These are phyloP conservation scores for Mycena pura DNA, from an alignment of 768 basidiomycete genomes.

Conservation along the genomic window DNA sequence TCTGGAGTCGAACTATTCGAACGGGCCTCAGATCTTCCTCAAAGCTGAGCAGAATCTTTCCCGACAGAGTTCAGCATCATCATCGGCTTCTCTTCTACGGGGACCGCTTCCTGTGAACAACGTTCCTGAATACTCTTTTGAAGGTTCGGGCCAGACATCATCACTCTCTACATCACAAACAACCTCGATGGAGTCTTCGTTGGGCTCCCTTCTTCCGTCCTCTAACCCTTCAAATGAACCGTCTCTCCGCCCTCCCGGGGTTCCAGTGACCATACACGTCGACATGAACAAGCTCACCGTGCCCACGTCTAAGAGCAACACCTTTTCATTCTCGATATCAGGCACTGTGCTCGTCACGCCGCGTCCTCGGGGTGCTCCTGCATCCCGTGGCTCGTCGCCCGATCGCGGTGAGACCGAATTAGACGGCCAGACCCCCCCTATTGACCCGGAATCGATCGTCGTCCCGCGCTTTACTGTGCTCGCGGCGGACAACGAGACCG, in stretches of 20 bases:
- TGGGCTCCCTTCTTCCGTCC: conserved; percentile 57
- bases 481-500: conserved; percentile 67
- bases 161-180: conserved; percentile 29
- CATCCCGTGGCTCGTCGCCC: conserved; percentile 28
- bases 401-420: conserved; percentile 21
- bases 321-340: conserved; percentile 69
- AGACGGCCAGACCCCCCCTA: conserved; percentile 30
- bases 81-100: conserved; percentile 72
- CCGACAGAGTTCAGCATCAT: conserved; percentile 50
- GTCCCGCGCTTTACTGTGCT: conserved; percentile 75
- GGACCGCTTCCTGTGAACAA: conserved; percentile 73
- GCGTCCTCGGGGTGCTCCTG: conserved; percentile 38
- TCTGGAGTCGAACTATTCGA: conserved; percentile 48
- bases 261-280: conserved; percentile 75
- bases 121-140: conserved; percentile 79
- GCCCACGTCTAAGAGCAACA: conserved; percentile 66
- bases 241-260: conserved; percentile 53
- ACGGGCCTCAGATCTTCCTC: conserved; percentile 27
- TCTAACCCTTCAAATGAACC: conserved; percentile 35
- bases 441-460: conserved; percentile 58
- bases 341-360: conserved; percentile 70
- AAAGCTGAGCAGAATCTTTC: conserved; percentile 29
- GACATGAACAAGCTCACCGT: conserved; percentile 78
- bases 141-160: conserved; percentile 51
- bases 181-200: conserved; percentile 45